Base-by-base conservation (phyloP, 495 filamentous ascomycete genomes). In the Amphirosellinia nigrospora region DNA sequence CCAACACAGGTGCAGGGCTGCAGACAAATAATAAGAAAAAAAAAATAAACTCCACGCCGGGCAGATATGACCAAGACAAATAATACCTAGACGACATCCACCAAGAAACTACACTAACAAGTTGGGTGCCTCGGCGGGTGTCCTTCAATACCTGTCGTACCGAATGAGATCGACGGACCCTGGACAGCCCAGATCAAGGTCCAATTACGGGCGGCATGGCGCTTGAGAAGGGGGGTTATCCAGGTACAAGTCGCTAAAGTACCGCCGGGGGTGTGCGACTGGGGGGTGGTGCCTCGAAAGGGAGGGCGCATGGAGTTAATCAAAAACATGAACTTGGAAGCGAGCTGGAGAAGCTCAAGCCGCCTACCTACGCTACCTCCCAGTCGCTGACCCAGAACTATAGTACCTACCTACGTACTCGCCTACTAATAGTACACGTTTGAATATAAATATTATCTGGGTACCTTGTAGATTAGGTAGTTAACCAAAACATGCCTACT, bases 181-280 rank as follows among this genome's bases (percentile, higher is more conserved):
- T 74, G 74, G 75, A 34, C 58, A 41, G 58, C 58, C 58, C 66
- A 59, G 39, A 56, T 72, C 19, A 43, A 41, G 64, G 69, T 26
- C 75, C 74, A 76, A 74, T 79, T 71, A 71, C 72, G 70, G 74
- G 74, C 75, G 72, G 71, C 74, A 75, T 76, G 74, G 77, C 77
- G 77, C 77, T 79, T 79, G 74, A 65, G 67, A 69, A 61, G 66
- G 65, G 52, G 65, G 52, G 46, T 34, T n/a, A 52, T 38, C 41
- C 30, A 64, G 67, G 67, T 55, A 64, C 68, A 58, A 56, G 59
- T 64, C 59, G 59, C 68, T 64, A 63, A 70, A 70, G 60, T 64
- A 70, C 68, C 59, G 64, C 64, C 64, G 58, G 61, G 58, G 32
- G 58, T 66, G 61, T 68, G 70, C 56, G 66, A 59, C 36, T 32